Conservation (phyloP, 352 stramenopile species). For the Globisporangium megalacanthum region DNA sequence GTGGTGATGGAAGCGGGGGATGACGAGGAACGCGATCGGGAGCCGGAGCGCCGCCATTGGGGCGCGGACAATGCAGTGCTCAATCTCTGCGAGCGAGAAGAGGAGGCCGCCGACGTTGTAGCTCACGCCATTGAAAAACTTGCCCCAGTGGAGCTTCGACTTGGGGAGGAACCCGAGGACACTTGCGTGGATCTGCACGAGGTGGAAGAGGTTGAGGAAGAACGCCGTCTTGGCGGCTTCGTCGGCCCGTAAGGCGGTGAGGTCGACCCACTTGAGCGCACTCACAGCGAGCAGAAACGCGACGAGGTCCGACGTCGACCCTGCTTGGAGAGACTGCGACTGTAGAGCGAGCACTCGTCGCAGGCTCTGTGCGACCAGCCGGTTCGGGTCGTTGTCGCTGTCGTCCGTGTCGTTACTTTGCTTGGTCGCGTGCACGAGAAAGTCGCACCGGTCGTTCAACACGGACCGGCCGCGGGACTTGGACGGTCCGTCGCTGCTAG, state of each 20-base stretch:
- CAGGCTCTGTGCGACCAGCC: constrained; percentile 13
- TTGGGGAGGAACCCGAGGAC: constrained; percentile 38
- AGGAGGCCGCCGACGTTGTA: constrained; percentile 40
- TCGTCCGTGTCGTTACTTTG: not conserved
- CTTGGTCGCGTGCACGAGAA: constrained; percentile 7
- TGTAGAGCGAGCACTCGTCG: constrained; percentile 18
- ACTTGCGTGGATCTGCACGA: constrained; percentile 37
- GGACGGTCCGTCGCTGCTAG: constrained; percentile 1
- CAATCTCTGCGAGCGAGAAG: constrained; percentile 51
- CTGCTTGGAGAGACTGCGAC: constrained; percentile 7
- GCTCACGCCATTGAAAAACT: constrained; percentile 54
- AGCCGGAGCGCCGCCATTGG: constrained; percentile 31
- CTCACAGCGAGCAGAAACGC: constrained; percentile 29
- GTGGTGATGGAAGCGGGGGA: constrained; percentile 23
- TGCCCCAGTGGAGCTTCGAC: constrained; percentile 42
- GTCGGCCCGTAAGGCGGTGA: constrained; percentile 14
- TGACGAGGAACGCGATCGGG: constrained; percentile 37
- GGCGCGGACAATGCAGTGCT: constrained; percentile 44
- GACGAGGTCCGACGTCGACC: constrained; percentile 30
- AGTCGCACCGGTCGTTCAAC: constrained; percentile 42
- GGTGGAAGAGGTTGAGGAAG: constrained; percentile 57
- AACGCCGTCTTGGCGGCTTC: constrained; percentile 30
- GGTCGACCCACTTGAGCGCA: constrained; percentile 25
- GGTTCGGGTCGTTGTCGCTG: constrained; percentile 12
- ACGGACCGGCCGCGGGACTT: constrained; percentile 29